These are phyloP conservation scores for Closterium sp. DNA, from an alignment of 139 green algal genomes.

Conservation along the genomic window DNA sequence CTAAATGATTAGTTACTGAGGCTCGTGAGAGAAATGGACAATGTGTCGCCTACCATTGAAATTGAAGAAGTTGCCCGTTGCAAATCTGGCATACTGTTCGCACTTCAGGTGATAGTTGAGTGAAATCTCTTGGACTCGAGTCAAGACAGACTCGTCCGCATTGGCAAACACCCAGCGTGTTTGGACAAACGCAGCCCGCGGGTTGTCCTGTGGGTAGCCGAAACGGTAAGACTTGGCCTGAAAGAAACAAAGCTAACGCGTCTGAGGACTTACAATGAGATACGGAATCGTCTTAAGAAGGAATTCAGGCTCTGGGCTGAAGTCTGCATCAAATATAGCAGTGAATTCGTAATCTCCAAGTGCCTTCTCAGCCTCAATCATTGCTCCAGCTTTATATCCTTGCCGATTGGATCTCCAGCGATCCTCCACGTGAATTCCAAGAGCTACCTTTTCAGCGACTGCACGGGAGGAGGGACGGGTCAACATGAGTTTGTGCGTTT, in stretches of 20 bases:
- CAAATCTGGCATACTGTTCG: constrained; percentile 77
- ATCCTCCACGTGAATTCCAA: constrained; percentile 65
- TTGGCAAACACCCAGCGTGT: constrained; percentile 73
- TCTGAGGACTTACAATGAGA: constrained; percentile 23
- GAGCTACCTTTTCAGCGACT: constrained; percentile 52
- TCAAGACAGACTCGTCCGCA: constrained; percentile 74
- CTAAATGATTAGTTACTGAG: not conserved
- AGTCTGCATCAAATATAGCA: constrained; percentile 87
- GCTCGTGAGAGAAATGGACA: not conserved
- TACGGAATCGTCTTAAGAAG: constrained; percentile 61
- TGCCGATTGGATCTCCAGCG: constrained; percentile 70
- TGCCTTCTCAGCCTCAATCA: constrained; percentile 54
- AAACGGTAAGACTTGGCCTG: not conserved
- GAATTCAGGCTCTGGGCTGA: constrained; percentile 78
- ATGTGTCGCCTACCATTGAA: constrained; percentile 68
- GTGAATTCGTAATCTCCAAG: constrained; percentile 61
- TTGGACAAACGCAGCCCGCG: constrained; percentile 69
- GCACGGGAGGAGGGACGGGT: not conserved
- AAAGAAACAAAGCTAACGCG: not conserved
- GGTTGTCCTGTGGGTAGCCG: constrained; percentile 42
- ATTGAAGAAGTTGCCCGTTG: constrained; percentile 80
- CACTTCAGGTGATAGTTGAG: constrained; percentile 86
- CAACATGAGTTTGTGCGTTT: not conserved
- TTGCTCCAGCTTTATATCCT: constrained; percentile 85
- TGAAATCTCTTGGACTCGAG: constrained; percentile 70